Evolutionary conservation across 2,329 filamentous ascomycete species (phyloP).

Genomic region (Fusarium setosum): DNA sequence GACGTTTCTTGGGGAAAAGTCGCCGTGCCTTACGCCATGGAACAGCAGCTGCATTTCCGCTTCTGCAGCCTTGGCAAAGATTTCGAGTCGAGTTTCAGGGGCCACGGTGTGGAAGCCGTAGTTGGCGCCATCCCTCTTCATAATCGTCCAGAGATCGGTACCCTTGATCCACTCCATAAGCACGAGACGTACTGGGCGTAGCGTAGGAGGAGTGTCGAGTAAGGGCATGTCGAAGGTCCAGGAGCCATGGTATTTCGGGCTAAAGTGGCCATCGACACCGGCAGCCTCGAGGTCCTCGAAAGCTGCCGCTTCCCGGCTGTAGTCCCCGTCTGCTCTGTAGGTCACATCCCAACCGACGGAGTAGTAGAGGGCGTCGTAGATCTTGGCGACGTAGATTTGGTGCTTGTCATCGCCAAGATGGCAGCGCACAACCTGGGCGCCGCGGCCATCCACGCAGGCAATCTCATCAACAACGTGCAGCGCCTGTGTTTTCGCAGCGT

Average conservation of each 20-base stretch:
- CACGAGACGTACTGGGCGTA: not conserved
- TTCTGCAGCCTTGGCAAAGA: not conserved
- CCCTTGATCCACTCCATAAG: not conserved
- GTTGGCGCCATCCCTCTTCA: not conserved
- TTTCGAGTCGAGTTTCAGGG: not conserved
- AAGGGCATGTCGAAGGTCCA: not conserved
- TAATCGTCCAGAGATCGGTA: not conserved
- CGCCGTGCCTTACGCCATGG: not conserved
- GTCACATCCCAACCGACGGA: not conserved
- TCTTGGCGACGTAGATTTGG: slow-evolving; percentile 10
- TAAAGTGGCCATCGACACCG: not conserved
- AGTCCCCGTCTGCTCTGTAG: not conserved
- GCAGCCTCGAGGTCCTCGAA: not conserved
- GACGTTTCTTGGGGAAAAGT: not conserved
- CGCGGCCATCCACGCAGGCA: slow-evolving; percentile 5
- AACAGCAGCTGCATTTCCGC: not conserved
- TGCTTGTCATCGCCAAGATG: not conserved
- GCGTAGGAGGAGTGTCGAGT: not conserved
- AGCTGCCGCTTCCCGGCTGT: not conserved
- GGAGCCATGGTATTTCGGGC: not conserved
- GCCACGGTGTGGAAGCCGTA: not conserved
- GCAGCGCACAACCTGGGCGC: slow-evolving; percentile 17
- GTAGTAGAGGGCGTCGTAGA: slow-evolving; percentile 25
- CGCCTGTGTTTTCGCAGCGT: not conserved
- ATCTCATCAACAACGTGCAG: slow-evolving; percentile 3